Percentiles rank a stretch among this genome's conserved stretches.
Conservation (phyloP, 1,284 basidiomycete species). For the Pholiota adiposa region DNA sequence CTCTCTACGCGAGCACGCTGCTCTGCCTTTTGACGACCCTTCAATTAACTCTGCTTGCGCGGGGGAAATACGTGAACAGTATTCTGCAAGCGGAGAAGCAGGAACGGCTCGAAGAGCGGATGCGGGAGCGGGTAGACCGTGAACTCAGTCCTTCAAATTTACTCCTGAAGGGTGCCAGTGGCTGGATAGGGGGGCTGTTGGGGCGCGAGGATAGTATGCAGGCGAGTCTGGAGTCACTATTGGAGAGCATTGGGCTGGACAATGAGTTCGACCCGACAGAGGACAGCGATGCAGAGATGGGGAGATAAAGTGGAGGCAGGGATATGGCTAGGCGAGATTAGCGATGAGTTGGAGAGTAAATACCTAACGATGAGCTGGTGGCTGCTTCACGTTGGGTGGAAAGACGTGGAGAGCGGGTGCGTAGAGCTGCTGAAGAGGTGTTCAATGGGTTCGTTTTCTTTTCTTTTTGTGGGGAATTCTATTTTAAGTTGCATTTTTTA, state of each 20-base stretch:
- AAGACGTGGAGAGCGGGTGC: slow-evolving; percentile 74
- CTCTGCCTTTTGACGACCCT: slow-evolving; percentile 82
- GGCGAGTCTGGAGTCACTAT: slow-evolving; percentile 26
- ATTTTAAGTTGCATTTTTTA: slow-evolving; percentile 32
- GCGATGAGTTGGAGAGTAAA: slow-evolving; percentile 71
- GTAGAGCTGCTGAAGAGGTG: slow-evolving; percentile 77
- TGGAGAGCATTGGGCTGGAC: slow-evolving; percentile 12
- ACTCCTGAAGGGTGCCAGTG: slow-evolving; percentile 26
- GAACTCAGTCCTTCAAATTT: slow-evolving; percentile 41
- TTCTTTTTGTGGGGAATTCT: not conserved
- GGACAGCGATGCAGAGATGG: slow-evolving; percentile 22
- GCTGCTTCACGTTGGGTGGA: slow-evolving; percentile 90
- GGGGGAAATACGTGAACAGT: slow-evolving; percentile 78
- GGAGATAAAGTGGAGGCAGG: slow-evolving; percentile 6
- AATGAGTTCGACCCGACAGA: slow-evolving; percentile 29
- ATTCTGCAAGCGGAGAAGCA: slow-evolving; percentile 67
- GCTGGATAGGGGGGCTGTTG: not conserved
- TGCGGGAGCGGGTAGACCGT: slow-evolving; percentile 49
- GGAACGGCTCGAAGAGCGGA: slow-evolving; percentile 62
- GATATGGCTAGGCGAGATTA: slow-evolving; percentile 31
- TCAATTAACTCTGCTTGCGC: slow-evolving; percentile 85
- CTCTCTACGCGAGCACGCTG: slow-evolving; percentile 81
- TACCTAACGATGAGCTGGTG: slow-evolving; percentile 91
- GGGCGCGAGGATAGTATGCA: slow-evolving; percentile 24
- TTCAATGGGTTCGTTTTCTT: slow-evolving; percentile 70